Conservation (phyloP, 1,139 yeast genomes). For the Neolecta irregularis region DNA sequence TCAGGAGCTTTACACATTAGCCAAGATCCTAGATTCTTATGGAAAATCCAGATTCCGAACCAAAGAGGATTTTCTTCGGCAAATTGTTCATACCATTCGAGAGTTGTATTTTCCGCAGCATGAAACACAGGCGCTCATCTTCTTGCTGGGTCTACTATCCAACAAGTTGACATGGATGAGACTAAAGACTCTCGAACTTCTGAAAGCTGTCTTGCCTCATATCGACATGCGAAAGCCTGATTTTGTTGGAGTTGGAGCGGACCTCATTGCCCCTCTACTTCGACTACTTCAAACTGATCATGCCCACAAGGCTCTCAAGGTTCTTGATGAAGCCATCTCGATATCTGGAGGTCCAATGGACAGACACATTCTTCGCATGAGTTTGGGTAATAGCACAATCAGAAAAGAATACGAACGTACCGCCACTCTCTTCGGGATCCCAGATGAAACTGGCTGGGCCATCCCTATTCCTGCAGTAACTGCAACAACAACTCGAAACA, state of each 20-base stretch:
- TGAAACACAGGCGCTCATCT: slow-evolving; percentile 60
- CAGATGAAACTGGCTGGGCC: slow-evolving; percentile 97
- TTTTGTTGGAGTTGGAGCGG: slow-evolving; percentile 86
- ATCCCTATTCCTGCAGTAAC: slow-evolving; percentile 88
- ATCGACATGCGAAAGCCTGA: slow-evolving; percentile 67
- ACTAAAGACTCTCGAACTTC: slow-evolving; percentile 57
- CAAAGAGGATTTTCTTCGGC: slow-evolving; percentile 74
- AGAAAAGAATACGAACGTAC: slow-evolving; percentile 72
- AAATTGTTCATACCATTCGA: slow-evolving; percentile 54
- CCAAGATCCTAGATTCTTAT: slow-evolving; percentile 62
- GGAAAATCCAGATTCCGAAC: slow-evolving; percentile 69
- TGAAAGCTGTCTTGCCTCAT: slow-evolving; percentile 58
- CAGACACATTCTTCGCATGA: slow-evolving; percentile 78
- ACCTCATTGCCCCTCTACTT: slow-evolving; percentile 74
- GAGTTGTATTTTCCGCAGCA: slow-evolving; percentile 56
- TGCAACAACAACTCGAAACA: slow-evolving; percentile 74
- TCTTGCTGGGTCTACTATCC: slow-evolving; percentile 61
- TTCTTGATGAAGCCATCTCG: slow-evolving; percentile 66
- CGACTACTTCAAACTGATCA: slow-evolving; percentile 69
- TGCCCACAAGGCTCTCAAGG: slow-evolving; percentile 79
- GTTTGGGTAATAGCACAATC: slow-evolving; percentile 66
- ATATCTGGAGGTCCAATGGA: slow-evolving; percentile 88
- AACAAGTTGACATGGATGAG: slow-evolving; percentile 70
- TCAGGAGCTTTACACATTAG: slow-evolving; percentile 42
- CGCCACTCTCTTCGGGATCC: slow-evolving; percentile 85